Evolutionary conservation across 163 green algal species (phyloP).

Genomic region (Scenedesmus sp.): DNA sequence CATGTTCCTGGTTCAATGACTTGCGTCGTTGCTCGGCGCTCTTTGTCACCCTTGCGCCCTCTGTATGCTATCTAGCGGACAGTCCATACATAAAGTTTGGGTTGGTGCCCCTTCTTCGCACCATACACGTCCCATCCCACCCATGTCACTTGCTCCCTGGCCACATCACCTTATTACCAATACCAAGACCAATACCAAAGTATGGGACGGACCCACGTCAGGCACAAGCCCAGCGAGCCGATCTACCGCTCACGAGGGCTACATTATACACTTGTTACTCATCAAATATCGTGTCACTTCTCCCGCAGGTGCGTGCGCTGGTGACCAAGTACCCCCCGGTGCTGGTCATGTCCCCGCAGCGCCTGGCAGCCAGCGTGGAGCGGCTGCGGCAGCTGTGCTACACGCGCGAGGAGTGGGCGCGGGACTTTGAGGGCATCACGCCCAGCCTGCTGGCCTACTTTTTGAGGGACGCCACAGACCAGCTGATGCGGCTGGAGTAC

Average conservation of each 20-base stretch:
- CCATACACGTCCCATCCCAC: no score
- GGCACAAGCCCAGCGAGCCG: no score
- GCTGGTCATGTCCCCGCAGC: background rate
- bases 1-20: no score
- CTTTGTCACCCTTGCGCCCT: no score
- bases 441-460: constrained; percentile 50
- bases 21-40: no score
- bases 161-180: no score
- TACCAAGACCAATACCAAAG: background rate
- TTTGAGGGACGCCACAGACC: constrained; percentile 35
- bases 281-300: background rate
- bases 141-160: no score
- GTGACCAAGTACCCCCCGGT: constrained; percentile 48
- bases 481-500: constrained; percentile 47
- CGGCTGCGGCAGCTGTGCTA: constrained; percentile 39
- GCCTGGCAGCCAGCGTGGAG: background rate
- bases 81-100: no score
- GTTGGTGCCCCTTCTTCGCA: no score
- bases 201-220: background rate
- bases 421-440: constrained; percentile 35
- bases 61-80: no score
- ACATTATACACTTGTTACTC: background rate
- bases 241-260: no score
- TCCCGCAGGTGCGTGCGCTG: constrained; percentile 21
- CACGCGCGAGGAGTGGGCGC: constrained; percentile 43